Percentiles rank a stretch among this genome's conserved stretches.
Conservation (phyloP, 768 basidiomycete species). For the Amanita rimosa region DNA sequence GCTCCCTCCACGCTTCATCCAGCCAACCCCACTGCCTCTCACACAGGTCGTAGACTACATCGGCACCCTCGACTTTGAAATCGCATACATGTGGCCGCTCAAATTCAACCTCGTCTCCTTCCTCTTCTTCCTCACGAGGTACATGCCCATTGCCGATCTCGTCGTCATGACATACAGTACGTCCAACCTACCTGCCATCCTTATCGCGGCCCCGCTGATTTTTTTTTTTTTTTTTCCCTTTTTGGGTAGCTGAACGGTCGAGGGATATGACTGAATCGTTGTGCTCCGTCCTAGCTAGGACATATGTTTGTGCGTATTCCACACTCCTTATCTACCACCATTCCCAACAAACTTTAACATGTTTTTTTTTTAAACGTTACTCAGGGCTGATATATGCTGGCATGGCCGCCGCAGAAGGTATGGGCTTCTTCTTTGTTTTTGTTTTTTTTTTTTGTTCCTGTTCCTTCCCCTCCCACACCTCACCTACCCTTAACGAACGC, state of each 20-base stretch:
- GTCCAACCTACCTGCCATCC: too few relatives aligned
- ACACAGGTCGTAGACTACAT: constrained; percentile 3
- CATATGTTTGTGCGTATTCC: constrained; percentile 2
- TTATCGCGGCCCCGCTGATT: too few relatives aligned
- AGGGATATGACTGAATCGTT: not conserved
- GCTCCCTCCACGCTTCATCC: not conserved
- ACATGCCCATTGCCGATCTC: constrained; percentile 1
- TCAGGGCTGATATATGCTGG: constrained; percentile 4
- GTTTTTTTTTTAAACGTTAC: too few relatives aligned
- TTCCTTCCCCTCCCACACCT: not conserved
- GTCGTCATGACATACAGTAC: constrained; percentile 1
- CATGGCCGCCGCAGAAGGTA: constrained; percentile 6
- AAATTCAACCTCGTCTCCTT: constrained; percentile 2
- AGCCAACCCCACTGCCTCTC: too few relatives aligned
- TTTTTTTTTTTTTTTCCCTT: too few relatives aligned
- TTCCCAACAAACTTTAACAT: too few relatives aligned
- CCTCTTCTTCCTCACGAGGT: constrained; percentile 2
- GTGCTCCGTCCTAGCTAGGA: not conserved
- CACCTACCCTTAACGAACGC: too few relatives aligned
- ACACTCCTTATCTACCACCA: not conserved
- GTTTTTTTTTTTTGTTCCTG: not conserved
- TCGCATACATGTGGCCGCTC: constrained; percentile 5
- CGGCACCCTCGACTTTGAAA: constrained; percentile 3
- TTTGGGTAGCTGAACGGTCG: not conserved
- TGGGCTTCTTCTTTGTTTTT: not conserved